phyloP scores from a whole-genome alignment of 2,329 filamentous ascomycete species.

The Fusarium camptoceras region DNA sequence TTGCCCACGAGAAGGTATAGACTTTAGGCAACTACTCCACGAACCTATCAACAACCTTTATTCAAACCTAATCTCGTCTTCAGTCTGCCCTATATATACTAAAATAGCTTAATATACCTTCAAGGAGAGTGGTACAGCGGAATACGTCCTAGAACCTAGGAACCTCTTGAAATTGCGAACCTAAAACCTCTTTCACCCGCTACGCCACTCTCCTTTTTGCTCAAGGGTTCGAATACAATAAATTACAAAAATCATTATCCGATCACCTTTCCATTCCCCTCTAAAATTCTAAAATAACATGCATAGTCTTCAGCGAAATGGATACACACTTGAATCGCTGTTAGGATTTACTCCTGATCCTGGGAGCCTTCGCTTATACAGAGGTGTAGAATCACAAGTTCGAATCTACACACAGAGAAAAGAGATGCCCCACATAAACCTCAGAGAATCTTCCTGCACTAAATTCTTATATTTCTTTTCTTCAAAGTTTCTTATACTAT shows the following conservation, averaged over 20 bases:
- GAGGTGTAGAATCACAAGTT: too few relatives aligned
- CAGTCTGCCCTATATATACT: neutral
- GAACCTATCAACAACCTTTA: neutral
- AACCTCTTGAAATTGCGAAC: neutral
- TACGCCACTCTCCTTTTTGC: neutral
- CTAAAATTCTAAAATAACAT: too few relatives aligned
- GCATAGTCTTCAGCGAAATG: too few relatives aligned
- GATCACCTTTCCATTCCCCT: neutral
- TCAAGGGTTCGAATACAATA: neutral
- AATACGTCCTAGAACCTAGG: neutral
- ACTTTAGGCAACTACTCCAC: neutral
- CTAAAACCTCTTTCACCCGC: neutral
- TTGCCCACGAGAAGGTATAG: neutral
- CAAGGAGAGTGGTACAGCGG: neutral
- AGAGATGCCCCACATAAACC: too few relatives aligned
- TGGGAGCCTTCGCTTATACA: too few relatives aligned
- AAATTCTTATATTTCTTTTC: too few relatives aligned
- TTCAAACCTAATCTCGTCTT: neutral
- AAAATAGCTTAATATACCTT: accelerated
- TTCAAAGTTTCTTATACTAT: too few relatives aligned
- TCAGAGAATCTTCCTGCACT: too few relatives aligned
- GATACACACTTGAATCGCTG: too few relatives aligned
- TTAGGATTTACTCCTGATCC: too few relatives aligned
- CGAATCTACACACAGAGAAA: too few relatives aligned
- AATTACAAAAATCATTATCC: neutral